These are phyloP conservation scores for Flaveria floridana DNA, from an alignment of 140 eudicot species.

Conservation along the genomic window DNA sequence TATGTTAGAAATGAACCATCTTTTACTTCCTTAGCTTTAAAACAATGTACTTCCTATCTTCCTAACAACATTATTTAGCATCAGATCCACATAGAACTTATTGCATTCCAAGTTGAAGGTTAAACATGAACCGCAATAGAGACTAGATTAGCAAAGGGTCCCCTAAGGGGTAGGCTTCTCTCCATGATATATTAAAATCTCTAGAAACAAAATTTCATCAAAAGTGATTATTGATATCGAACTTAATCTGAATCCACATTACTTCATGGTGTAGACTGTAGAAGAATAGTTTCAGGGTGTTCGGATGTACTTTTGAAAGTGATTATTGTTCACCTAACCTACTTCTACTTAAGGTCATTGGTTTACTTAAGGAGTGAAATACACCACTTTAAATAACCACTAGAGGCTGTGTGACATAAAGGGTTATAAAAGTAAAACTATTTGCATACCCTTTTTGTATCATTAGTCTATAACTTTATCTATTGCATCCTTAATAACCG, in stretches of 20 bases:
- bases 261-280: conserved; percentile 2
- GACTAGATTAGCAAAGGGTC: background rate
- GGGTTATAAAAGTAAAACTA: background rate
- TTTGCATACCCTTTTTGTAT: background rate
- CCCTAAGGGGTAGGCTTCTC: background rate
- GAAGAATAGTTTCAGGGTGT: background rate
- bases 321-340: background rate
- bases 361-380: background rate
- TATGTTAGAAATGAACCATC: conserved; percentile 9
- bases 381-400: background rate
- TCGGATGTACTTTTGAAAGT: background rate
- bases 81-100: background rate
- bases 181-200: background rate
- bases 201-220: conserved; percentile 3
- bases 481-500: background rate
- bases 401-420: background rate
- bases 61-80: background rate
- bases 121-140: conserved; percentile 11
- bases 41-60: background rate
- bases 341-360: background rate
- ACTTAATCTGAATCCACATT: conserved; percentile 5
- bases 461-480: background rate
- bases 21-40: conserved; percentile 4
- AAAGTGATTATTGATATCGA: background rate
- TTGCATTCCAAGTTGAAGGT: conserved; percentile 1